Evolutionary conservation across 208 protist species (phyloP).

Genomic region (Trypanosoma melophagium): DNA sequence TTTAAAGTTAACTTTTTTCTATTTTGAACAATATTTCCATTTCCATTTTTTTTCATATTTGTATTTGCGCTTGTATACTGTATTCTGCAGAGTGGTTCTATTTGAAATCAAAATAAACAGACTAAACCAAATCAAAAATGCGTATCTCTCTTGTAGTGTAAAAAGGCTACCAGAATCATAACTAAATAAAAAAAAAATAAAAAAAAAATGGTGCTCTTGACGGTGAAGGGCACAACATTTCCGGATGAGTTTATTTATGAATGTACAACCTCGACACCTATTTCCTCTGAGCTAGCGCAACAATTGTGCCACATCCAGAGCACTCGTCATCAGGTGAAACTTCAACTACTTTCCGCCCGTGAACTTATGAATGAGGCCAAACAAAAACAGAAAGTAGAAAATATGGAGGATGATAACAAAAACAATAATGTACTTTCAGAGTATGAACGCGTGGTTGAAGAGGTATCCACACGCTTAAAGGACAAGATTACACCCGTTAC

Average conservation of each 20-base stretch:
- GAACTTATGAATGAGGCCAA: slow-evolving; percentile 46
- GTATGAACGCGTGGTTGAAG: slow-evolving; percentile 27
- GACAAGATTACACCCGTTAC: slow-evolving; percentile 36
- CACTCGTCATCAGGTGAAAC: slow-evolving; percentile 61
- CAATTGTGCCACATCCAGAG: slow-evolving; percentile 65
- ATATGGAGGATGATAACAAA: background rate
- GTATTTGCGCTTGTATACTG: no score
- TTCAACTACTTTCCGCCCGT: slow-evolving; percentile 65
- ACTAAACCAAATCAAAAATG: no score
- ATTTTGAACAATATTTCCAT: background rate
- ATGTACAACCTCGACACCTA: slow-evolving; percentile 26
- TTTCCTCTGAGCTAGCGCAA: slow-evolving; percentile 29
- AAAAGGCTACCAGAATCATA: no score
- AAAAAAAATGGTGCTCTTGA: slow-evolving; percentile 61
- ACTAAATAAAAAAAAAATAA: no score
- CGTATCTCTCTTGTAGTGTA: no score
- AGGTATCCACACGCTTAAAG: slow-evolving; percentile 39
- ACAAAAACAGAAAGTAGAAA: background rate
- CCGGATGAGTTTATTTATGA: slow-evolving; percentile 73
- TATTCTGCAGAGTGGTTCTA: no score
- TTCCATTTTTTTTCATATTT: background rate
- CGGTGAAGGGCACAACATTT: slow-evolving; percentile 81
- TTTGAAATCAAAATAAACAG: no score
- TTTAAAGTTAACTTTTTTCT: background rate
- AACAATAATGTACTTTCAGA: background rate